Base-by-base conservation (phyloP, 345 rosid species). In the Rhizophora apiculata region DNA sequence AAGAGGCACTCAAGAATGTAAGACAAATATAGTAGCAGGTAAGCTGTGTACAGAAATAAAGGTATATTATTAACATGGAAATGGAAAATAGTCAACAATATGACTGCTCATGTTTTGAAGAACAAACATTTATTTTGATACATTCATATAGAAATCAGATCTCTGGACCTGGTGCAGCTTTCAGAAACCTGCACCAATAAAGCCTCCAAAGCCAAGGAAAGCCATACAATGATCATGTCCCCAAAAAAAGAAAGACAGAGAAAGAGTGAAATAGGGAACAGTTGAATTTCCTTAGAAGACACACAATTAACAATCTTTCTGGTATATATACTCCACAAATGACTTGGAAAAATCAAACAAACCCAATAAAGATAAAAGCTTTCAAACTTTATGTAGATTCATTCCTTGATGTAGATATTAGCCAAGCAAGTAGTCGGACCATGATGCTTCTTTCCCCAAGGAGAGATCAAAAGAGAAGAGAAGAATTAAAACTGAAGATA, bases 401-500 rank as follows among this genome's bases (percentile, higher is more conserved):
- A 60, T 20, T 71, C 48, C 69, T 55, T n/a, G 59, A 26, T 55
- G 15, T 55, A 21, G 49, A 3, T 43, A 21, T 55, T 63, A 71
- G 79, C 66, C 65, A 71, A 74, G 71, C 67, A 74, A 73, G 67
- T 66, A 72, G 71, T 85, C 86, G 86, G 88, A 85, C 88, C 86
- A 68, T 79, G 85, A 68, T 75, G 89, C 89, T 85, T 85, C 89
- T 29, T 77, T 85, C 79, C 89, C 89, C 88, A 11, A 68, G 49
- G 60, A 77, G 78, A 54, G 53, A 72, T 55, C 75, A 69, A 21
- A 37, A 67, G 34, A 31, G 34, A 4, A 53, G 36, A 60, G 48
- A 36, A 36, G 65, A 69, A 43, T 43, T 15, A 43, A 43, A 19
- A 62, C 58, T 62, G 62, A 57, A 43, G 59, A 55, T 31, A 6